Conservation (phyloP, 2,329 filamentous ascomycete genomes). For the Monilinia fructicola region DNA sequence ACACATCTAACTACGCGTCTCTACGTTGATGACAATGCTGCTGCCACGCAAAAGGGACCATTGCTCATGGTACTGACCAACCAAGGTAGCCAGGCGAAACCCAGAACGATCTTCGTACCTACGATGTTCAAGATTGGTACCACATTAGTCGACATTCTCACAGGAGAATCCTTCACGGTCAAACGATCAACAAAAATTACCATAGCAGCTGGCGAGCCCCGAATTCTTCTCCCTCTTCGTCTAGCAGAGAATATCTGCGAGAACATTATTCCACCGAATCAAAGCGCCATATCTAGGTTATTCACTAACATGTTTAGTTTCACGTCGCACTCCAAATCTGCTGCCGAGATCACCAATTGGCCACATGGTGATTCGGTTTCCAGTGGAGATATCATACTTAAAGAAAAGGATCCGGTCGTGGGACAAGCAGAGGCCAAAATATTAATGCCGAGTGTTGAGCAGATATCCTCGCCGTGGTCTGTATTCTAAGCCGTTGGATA, state of each 20-base stretch:
- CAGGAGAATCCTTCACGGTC: conserved; percentile 26
- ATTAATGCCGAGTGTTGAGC: conserved; percentile 9
- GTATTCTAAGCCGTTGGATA: conserved; percentile 7
- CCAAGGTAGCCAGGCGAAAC: conserved; percentile 22
- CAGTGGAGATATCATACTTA: neutral
- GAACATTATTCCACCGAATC: conserved; percentile 20
- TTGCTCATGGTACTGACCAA: conserved; percentile 29
- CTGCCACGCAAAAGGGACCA: conserved; percentile 26
- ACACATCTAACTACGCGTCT: conserved; percentile 24
- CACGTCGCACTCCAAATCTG: neutral
- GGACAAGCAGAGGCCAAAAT: conserved; percentile 1
- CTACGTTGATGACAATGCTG: conserved; percentile 20
- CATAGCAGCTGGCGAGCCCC: conserved; percentile 23
- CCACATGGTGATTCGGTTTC: conserved; percentile 5
- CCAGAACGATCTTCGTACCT: conserved; percentile 16
- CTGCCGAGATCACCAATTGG: conserved; percentile 13
- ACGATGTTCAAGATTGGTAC: conserved; percentile 25
- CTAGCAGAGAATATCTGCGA: conserved; percentile 23
- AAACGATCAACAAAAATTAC: conserved; percentile 22
- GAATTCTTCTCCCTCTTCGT: conserved; percentile 23
- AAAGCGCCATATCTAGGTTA: conserved; percentile 6
- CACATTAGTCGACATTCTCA: conserved; percentile 27
- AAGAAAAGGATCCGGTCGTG: conserved; percentile 6
- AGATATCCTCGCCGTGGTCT: conserved; percentile 15
- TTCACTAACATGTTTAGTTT: neutral